Percentiles rank a stretch among this genome's conserved stretches.
phyloP scores from a whole-genome alignment of 2,329 filamentous ascomycete genomes.

The Fusarium sp. region DNA sequence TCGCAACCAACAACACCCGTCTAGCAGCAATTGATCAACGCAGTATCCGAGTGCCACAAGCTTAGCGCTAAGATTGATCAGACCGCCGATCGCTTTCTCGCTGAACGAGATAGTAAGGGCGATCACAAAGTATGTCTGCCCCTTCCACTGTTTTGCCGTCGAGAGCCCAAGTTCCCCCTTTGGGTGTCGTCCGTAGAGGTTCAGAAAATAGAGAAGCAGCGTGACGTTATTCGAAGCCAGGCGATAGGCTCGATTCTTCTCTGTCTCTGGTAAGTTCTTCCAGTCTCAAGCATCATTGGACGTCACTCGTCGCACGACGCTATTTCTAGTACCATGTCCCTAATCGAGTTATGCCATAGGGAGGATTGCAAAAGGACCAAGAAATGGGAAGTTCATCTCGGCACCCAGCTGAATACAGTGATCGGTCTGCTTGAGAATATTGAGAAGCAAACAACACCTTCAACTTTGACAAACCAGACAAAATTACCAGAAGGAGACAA shows the following conservation, averaged over 20 bases:
- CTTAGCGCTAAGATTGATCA: background rate
- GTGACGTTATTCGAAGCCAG: background rate
- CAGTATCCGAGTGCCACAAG: background rate
- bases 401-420: background rate
- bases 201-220: background rate
- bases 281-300: background rate
- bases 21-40: background rate
- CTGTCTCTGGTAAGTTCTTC: background rate
- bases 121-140: background rate
- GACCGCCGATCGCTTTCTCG: background rate
- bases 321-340: background rate
- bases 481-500: background rate
- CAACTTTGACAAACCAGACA: background rate
- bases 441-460: background rate
- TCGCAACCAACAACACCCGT: background rate
- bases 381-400: background rate
- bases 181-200: too few relatives aligned
- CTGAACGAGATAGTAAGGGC: background rate
- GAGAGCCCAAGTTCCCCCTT: too few relatives aligned
- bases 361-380: background rate
- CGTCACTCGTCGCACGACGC: background rate
- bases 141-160: background rate
- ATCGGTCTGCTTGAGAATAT: background rate
- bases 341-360: background rate
- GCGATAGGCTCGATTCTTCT: background rate